Conservation (phyloP, 371 early-diverging fungal species). For the Apophysomyces elegans region DNA sequence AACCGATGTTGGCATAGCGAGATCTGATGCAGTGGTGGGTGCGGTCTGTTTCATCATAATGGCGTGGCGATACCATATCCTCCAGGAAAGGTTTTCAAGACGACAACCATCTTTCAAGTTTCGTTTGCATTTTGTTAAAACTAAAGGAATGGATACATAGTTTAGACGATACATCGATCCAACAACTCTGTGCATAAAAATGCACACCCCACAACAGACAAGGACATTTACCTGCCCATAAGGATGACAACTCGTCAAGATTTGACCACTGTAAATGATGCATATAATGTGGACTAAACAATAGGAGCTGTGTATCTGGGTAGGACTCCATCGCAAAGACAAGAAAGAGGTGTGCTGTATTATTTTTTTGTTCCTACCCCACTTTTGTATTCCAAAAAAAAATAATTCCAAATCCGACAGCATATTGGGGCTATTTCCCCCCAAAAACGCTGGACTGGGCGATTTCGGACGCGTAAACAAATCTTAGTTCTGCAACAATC, state of each 20-base stretch:
- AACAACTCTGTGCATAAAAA: neutral
- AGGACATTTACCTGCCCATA: conserved; percentile 26
- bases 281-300: conserved; percentile 17
- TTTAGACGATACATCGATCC: neutral
- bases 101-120: conserved; percentile 52
- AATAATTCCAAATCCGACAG: neutral
- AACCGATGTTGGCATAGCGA: conserved; percentile 1
- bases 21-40: neutral
- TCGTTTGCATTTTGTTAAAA: conserved; percentile 53
- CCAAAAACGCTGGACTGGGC: neutral
- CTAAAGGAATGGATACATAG: conserved; percentile 12
- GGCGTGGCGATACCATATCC: conserved; percentile 42
- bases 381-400: conserved; percentile 10
- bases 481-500: conserved; percentile 55
- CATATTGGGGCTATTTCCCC: conserved; percentile 3
- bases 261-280: conserved; percentile 23
- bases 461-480: conserved; percentile 25
- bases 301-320: conserved; percentile 20
- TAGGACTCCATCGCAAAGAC: conserved; percentile 1
- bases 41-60: conserved; percentile 21
- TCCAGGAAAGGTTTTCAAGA: conserved; percentile 55
- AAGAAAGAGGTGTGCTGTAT: neutral
- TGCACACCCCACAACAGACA: no score
- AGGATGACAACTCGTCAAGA: conserved; percentile 23
- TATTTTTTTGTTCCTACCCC: neutral